Evolutionary conservation across 2,329 filamentous ascomycete species (phyloP), one percentile per base, ranked within the genome.

Genomic region (Elsinoe perseae): DNA sequence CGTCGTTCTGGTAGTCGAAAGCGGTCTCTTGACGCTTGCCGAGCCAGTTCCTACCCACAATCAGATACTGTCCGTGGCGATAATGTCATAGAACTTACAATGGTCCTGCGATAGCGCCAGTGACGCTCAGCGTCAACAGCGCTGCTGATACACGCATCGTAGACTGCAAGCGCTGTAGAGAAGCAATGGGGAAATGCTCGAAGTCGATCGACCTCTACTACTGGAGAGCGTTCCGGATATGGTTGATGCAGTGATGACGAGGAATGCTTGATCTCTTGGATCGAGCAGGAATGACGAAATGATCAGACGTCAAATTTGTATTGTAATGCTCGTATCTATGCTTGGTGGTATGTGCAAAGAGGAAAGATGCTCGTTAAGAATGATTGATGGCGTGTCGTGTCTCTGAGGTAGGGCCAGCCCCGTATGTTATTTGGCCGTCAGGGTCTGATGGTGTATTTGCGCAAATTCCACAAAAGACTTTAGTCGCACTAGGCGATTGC

Each of bases 1-100:
- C 77, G 30, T 74, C 70, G 10, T 65, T 63, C n/a, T 75, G 75
- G 72, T 76, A 81, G 18, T 67, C 63, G 65, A 80, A 80, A 43
- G 63, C 66, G 3, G 71, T 20, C 18, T 23, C 28, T 23, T 62
- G 50, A 16, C 57, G 58, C 54, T 62, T 57, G 21, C 60, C 58
- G 54, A 56, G 50, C 34, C 61, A 63, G 42, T 56, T 14, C 14
- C n/a, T 55, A 20, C 48, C 36, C 21, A n/a, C 12, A 8, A 40
- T 46, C 20, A 50, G 38, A 8, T 27, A 9, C 3, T 7, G n/a
- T 21, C 14, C 21, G n/a, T 38, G 30, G 32, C 10, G 18, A 16
- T 3, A 4, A 14, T 12, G 6, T 23, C 2, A 23, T 23, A 14
- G 18, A 12, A 40, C 52, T 3, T 3, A 55, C 52, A 27, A 8